Conservation (phyloP, 306 rosid species). For the Begonia peltatifolia region DNA sequence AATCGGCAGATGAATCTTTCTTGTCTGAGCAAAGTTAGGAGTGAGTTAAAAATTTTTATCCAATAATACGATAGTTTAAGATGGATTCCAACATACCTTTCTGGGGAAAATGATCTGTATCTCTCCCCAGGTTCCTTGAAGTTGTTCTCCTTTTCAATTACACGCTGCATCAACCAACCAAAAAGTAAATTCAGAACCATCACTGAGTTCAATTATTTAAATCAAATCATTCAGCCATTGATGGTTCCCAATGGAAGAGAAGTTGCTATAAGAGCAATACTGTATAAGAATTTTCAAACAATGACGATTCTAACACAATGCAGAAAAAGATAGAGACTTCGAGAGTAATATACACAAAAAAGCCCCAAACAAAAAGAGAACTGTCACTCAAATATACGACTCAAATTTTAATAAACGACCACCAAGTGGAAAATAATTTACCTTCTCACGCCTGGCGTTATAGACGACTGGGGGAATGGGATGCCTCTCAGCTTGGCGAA, state of each 20-base stretch:
- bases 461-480: conserved; percentile 31
- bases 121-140: conserved; percentile 92
- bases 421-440: conserved; percentile 5
- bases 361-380: no score
- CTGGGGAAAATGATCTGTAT: conserved; percentile 72
- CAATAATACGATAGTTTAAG: no score
- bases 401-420: no score
- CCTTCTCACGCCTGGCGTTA: conserved; percentile 46
- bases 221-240: not conserved
- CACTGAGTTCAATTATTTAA: not conserved
- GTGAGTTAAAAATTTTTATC: no score
- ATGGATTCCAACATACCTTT: conserved; percentile 30
- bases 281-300: no score
- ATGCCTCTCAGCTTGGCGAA: conserved; percentile 44
- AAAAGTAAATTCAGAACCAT: not conserved
- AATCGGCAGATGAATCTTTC: conserved; percentile 56
- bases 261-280: no score
- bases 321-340: no score
- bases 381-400: no score
- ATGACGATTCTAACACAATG: no score
- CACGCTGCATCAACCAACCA: conserved; percentile 20
- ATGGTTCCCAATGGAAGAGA: no score
- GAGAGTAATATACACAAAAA: no score
- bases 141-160: conserved; percentile 67
- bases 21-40: conserved; percentile 35